These are phyloP conservation scores for Cyamopsis tetragonoloba DNA, from an alignment of 306 rosid genomes.

Conservation along the genomic window DNA sequence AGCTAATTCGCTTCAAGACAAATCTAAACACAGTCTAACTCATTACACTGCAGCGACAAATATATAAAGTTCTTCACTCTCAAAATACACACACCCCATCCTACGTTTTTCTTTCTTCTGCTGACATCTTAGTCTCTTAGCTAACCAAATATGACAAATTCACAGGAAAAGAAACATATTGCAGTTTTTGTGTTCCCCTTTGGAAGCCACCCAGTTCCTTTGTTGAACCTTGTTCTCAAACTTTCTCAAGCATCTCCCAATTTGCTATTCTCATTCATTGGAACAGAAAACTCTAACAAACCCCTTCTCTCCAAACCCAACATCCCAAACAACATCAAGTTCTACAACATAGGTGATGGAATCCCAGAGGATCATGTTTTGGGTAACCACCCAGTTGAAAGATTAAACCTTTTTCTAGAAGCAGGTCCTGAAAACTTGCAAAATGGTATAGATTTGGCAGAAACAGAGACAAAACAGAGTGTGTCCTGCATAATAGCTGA, in stretches of 20 bases:
- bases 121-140: too few relatives aligned
- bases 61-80: too few relatives aligned
- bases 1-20: too few relatives aligned
- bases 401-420: conserved; percentile 29
- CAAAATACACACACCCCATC: too few relatives aligned
- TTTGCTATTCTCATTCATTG: conserved; percentile 35
- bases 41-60: too few relatives aligned
- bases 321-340: conserved; percentile 10
- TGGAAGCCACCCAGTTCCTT: conserved; percentile 30
- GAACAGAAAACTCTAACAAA: neutral
- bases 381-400: conserved; percentile 14
- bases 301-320: conserved; percentile 25
- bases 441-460: conserved; percentile 25
- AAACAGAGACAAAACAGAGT: neutral
- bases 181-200: conserved; percentile 45
- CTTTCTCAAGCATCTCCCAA: conserved; percentile 32
- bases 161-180: conserved; percentile 8
- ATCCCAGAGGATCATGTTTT: conserved; percentile 22
- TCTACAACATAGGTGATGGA: conserved; percentile 25
- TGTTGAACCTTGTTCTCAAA: conserved; percentile 29
- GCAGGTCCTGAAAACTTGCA: conserved; percentile 29
- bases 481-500: conserved; percentile 37
- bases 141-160: neutral
- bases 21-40: too few relatives aligned
- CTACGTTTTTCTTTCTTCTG: too few relatives aligned